Percentiles rank a stretch among this genome's conserved stretches.
Conservation (phyloP, 352 stramenopile species). For the Blastocystis sp. region DNA sequence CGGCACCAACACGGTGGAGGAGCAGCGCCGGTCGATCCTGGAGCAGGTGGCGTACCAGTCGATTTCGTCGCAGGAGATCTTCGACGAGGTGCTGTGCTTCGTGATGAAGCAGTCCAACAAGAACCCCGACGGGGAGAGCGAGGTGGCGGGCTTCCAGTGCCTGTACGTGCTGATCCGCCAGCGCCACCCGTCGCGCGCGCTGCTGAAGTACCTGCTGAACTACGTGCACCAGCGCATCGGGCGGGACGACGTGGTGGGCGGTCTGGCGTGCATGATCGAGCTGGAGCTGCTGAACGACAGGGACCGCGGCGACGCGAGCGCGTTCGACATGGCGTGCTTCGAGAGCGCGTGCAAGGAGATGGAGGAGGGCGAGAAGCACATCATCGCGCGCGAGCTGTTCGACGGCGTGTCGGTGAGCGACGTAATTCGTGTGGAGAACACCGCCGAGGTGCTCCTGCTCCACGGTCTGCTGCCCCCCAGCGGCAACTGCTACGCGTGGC, state of each 20-base stretch:
- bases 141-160: constrained; percentile 10
- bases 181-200: neutral
- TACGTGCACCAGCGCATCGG: constrained; percentile 14
- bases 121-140: constrained; percentile 3
- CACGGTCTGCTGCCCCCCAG: constrained; percentile 44
- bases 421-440: constrained; percentile 7
- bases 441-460: neutral
- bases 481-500: neutral
- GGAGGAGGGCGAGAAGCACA: neutral
- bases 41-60: constrained; percentile 32
- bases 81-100: constrained; percentile 61
- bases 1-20: neutral
- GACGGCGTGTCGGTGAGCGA: neutral
- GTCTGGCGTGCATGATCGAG: constrained; percentile 17
- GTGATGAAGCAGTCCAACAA: constrained; percentile 47
- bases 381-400: neutral
- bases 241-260: neutral
- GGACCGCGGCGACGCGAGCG: neutral
- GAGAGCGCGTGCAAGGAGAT: neutral
- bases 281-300: neutral
- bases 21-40: neutral
- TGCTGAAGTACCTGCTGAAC: constrained; percentile 49
- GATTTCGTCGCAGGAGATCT: constrained; percentile 10
- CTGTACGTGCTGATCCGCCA: constrained; percentile 28
- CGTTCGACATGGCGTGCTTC: constrained; percentile 4